Evolutionary conservation across 2,329 filamentous ascomycete genomes (phyloP).

Genomic region (Pestalotiopsis sp.): DNA sequence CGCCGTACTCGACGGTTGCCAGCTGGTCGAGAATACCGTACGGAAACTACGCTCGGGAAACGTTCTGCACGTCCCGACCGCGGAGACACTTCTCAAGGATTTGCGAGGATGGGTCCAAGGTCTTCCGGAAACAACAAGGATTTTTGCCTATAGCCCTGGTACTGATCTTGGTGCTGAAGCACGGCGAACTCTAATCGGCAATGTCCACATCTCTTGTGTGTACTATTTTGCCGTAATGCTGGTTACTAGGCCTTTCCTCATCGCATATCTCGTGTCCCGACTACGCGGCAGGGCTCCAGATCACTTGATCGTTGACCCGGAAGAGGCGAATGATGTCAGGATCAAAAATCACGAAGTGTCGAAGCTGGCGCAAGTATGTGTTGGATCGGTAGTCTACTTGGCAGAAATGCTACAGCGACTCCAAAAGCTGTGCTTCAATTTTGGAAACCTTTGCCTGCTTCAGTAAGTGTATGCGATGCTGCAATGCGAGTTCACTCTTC

Average conservation of each 20-base stretch:
- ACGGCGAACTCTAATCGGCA: not conserved
- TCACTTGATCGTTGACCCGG: not conserved
- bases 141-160: not conserved
- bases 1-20: not conserved
- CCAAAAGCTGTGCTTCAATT: not conserved
- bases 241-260: not conserved
- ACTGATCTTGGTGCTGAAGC: not conserved
- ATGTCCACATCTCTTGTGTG: not conserved
- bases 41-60: not conserved
- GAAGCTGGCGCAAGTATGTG: slow-evolving; percentile 6
- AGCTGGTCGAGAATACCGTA: not conserved
- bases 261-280: not conserved
- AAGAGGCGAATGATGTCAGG: not conserved
- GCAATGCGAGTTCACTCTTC: not conserved
- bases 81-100: not conserved
- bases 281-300: slow-evolving; percentile 2
- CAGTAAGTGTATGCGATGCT: not conserved
- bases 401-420: not conserved
- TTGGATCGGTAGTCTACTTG: not conserved
- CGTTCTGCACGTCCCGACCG: not conserved
- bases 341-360: slow-evolving; percentile 6
- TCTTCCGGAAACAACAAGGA: not conserved
- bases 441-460: not conserved
- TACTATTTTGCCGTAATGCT: slow-evolving; percentile 7
- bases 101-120: not conserved